Base-by-base conservation (phyloP, 2,329 filamentous ascomycete species). In the Exophiala aquamarina region DNA sequence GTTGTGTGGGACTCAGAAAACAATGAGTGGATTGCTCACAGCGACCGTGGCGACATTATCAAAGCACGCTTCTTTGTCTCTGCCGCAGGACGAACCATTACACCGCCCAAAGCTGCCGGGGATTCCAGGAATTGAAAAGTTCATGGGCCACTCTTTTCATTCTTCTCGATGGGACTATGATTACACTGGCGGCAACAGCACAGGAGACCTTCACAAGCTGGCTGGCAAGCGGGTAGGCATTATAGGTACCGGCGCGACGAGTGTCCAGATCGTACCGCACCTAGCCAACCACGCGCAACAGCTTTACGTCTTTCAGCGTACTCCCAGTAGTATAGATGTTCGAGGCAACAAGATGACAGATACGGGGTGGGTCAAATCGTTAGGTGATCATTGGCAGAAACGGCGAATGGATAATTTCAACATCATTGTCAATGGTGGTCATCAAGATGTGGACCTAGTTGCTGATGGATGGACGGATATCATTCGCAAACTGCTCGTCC, bases 151-250 rank as follows among this genome's bases (percentile, higher is more conserved):
- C 3, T 63, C 63, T 31, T 72, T 74, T 47, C 72, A 76, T 55
- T 69, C 71, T 1, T 59, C 64, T 3, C 65, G 70, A 9, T 76
- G 73, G 73, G 63, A 72, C 44, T 74, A 72, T 41, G 51, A 59
- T 3, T 52, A 63, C 47, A 72, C 70, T 3, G 72, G 70, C 3
- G 72, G 68, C 13, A 32, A 44, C 26, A 36, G 13, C 23, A 21
- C 17, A 14, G 31, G 31, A 14, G 41, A 44, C 28, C 50, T 53
- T 23, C 7, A 77, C 77, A 3, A 68, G 71, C 1, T 62, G 63
- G 0, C 65, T 50, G 32, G 61, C 45, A 55, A 54, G 46, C 32
- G 42, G 13, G 61, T 67, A 20, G 66, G 66, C 1, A 60, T 70
- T 4, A 63, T 69, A 35, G 67, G 67, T 3, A 66, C 66, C 42